These are phyloP conservation scores for Verticillium tricorpus DNA, from an alignment of 2,329 filamentous ascomycete genomes.

Conservation along the genomic window DNA sequence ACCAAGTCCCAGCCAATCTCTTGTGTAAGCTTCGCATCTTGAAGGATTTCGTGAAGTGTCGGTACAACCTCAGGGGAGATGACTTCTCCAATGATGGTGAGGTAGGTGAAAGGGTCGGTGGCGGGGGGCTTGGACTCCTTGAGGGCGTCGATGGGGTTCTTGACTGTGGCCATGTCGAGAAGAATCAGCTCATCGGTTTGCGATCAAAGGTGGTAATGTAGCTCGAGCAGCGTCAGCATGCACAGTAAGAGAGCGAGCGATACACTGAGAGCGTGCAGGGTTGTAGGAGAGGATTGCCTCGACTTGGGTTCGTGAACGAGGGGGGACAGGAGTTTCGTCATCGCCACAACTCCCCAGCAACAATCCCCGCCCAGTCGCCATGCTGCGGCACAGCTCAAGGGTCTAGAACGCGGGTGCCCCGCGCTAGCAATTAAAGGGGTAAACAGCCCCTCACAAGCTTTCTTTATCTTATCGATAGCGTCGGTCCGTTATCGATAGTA, in stretches of 20 bases:
- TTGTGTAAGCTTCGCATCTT: slow-evolving; percentile 63
- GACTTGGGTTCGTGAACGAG: background rate
- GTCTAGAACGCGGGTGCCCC: background rate
- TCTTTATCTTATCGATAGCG: background rate
- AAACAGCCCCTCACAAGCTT: background rate
- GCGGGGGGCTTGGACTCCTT: slow-evolving; percentile 45
- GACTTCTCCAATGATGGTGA: slow-evolving; percentile 73
- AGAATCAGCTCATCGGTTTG: background rate
- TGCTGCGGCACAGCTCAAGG: background rate
- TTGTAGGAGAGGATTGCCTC: background rate
- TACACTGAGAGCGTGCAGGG: background rate
- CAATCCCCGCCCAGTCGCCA: background rate
- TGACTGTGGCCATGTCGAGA: slow-evolving; percentile 19
- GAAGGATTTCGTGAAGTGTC: slow-evolving; percentile 61
- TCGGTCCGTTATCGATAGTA: background rate
- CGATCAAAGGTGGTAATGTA: background rate
- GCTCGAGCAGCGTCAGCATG: background rate
- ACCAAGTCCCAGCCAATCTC: slow-evolving; percentile 85
- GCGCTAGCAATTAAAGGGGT: background rate
- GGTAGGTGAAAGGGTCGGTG: slow-evolving; percentile 68
- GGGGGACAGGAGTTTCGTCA: background rate
- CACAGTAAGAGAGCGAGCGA: background rate
- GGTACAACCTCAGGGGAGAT: slow-evolving; percentile 63
- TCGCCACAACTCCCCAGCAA: background rate
- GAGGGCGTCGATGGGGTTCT: slow-evolving; percentile 40